phyloP scores from a whole-genome alignment of 2,329 filamentous ascomycete genomes.

The Alternaria hordeiaustralica region DNA sequence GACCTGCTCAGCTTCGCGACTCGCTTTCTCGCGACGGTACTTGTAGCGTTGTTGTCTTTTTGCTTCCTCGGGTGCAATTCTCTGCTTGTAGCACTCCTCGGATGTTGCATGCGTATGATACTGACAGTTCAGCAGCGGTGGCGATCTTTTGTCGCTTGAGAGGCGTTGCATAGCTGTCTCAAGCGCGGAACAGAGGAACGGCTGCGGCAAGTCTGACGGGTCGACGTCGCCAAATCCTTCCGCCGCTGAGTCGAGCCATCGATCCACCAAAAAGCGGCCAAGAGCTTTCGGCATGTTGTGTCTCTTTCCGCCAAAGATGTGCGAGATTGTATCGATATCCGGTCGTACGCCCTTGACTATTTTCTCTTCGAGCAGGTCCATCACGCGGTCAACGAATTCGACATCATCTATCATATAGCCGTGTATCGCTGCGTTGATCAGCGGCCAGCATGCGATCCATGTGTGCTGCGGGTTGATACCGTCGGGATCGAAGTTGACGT shows the following conservation, averaged over 20 bases:
- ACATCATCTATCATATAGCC: constrained; percentile 11
- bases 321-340: constrained; percentile 18
- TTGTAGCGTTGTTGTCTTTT: not conserved
- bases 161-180: constrained; percentile 9
- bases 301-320: constrained; percentile 13
- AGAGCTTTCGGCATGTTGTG: not conserved
- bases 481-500: not conserved
- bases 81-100: constrained; percentile 13
- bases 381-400: constrained; percentile 19
- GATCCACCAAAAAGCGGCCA: constrained; percentile 20
- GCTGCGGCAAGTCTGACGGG: not conserved
- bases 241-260: constrained; percentile 8
- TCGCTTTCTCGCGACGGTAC: not conserved
- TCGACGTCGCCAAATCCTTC: not conserved
- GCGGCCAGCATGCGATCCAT: constrained; percentile 17
- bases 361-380: constrained; percentile 17
- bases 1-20: not conserved
- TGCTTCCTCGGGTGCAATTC: not conserved
- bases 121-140: not conserved
- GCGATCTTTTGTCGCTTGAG: not conserved
- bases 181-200: constrained; percentile 3
- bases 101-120: constrained; percentile 17
- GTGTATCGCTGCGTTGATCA: constrained; percentile 25
- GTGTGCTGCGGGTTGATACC: constrained; percentile 2
- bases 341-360: constrained; percentile 2